Conservation (phyloP, 2,329 filamentous ascomycete species). For the Ceratocystis albifundus region DNA sequence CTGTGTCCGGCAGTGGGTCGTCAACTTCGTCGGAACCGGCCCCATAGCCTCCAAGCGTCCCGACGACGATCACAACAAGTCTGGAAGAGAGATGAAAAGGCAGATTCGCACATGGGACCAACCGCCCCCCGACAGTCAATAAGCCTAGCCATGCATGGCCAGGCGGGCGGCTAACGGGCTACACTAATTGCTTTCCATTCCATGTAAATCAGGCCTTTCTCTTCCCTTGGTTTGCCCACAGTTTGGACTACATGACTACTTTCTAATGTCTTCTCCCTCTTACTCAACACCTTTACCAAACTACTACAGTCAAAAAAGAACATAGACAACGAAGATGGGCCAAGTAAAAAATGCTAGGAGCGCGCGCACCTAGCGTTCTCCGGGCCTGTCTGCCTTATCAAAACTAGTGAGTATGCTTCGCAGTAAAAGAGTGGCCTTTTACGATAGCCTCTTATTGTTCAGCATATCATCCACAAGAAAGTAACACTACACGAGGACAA, state of each 20-base stretch:
- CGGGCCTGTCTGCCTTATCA: background rate
- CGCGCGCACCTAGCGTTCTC: no score
- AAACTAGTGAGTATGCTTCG: background rate
- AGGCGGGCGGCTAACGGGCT: background rate
- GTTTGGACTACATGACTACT: no score
- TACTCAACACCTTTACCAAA: no score
- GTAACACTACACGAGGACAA: background rate
- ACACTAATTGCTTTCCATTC: no score
- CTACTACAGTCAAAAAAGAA: no score
- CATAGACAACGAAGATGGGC: no score
- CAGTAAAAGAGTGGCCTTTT: background rate
- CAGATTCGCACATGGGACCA: constrained; percentile 21
- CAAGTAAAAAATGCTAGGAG: no score
- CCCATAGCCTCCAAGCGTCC: background rate
- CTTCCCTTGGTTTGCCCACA: no score
- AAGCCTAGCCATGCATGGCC: background rate
- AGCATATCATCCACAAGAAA: background rate
- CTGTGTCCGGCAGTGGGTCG: constrained; percentile 63
- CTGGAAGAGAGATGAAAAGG: constrained; percentile 12
- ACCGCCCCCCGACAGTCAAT: constrained; percentile 13
- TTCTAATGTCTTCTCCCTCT: no score
- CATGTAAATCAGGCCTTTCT: no score
- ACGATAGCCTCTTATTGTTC: no score
- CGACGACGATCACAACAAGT: constrained; percentile 26
- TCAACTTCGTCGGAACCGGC: constrained; percentile 47